phyloP scores from a whole-genome alignment of 768 basidiomycete genomes.

The Infundibulicybe gibba region DNA sequence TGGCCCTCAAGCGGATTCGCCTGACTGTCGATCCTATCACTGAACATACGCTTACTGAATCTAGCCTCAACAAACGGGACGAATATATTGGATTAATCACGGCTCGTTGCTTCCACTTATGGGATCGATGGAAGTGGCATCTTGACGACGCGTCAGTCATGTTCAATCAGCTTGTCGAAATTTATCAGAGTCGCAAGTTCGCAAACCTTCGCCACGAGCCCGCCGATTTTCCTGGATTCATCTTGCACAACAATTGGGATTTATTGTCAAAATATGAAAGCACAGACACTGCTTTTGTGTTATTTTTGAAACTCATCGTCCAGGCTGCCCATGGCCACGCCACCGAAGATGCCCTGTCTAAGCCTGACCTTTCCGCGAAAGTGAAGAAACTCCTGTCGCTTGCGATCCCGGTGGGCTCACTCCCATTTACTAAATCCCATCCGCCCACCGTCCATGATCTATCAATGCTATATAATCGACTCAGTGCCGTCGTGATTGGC shows the following conservation, averaged over 20 bases:
- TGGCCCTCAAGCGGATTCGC: conserved; percentile 57
- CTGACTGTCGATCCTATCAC: conserved; percentile 43
- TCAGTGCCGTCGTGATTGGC: conserved; percentile 67
- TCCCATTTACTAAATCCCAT: conserved; percentile 54
- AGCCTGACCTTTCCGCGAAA: conserved; percentile 32
- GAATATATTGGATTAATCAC: conserved; percentile 67
- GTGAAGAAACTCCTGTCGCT: conserved; percentile 70
- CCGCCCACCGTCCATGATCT: conserved; percentile 53
- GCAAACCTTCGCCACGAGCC: conserved; percentile 61
- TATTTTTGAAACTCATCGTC: conserved; percentile 81
- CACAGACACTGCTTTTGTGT: conserved; percentile 69
- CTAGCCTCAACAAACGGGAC: conserved; percentile 54
- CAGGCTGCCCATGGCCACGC: conserved; percentile 39
- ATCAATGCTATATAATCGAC: conserved; percentile 80
- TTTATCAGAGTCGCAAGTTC: conserved; percentile 78
- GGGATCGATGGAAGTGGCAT: conserved; percentile 74
- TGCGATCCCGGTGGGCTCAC: conserved; percentile 65
- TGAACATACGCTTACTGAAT: conserved; percentile 33
- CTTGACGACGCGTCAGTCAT: conserved; percentile 52
- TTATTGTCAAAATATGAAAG: conserved; percentile 47
- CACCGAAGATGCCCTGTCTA: conserved; percentile 17
- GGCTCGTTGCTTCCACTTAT: conserved; percentile 71
- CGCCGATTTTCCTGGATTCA: conserved; percentile 70
- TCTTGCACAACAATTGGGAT: conserved; percentile 49
- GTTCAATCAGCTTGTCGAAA: conserved; percentile 61